Base-by-base conservation (phyloP, 2,329 filamentous ascomycete genomes). In the Botrytis galanthina region DNA sequence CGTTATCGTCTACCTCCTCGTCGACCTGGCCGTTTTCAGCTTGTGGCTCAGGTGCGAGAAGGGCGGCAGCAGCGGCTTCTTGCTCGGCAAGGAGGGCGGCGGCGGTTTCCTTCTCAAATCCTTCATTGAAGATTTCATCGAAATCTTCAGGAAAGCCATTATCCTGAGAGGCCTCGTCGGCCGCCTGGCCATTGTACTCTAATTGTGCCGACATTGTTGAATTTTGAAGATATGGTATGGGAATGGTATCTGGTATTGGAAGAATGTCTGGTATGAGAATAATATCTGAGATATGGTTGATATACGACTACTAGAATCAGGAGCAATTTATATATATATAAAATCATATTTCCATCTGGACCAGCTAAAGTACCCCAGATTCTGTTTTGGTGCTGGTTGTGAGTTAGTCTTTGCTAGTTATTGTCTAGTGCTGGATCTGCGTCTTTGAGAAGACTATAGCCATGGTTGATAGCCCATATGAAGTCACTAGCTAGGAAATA, bases 61-160 rank as follows among this genome's bases (percentile, higher is more conserved):
- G 22, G 4, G 26, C 48, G 2, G 26, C 22, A 4, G 22, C 22
- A 26, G 9, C 20, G 20, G 20, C 22, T 48, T 26, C 46, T 48
- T 48, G 46, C 22, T 48, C 22, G 46, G 22, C 5, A 5, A 4
- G 9, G 22, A 26, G 22, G 46, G 22, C 9, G n/a, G 6, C n/a
- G 14, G n/a, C 51, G 3, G 26, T 12, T 29, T 54, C 12, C 9
- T 57, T 2, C 4, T 29, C 6, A 3, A 18, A 29, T 29, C 6
- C 51, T 29, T 29, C 6, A 8, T 57, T 4, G 8, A 29, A 54
- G 0, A 12, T 1, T 3, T 14, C 26, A 7, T 29, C 51, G 51
- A 32, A 32, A 0, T 8, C 14, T n/a, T 7, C 26, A 29, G 0
- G 0, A 4, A 54, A 54, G 3, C 2, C 14, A 14, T 57, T 57